Base-by-base conservation (phyloP, 495 filamentous ascomycete species). In the Podospora fimiseda region DNA sequence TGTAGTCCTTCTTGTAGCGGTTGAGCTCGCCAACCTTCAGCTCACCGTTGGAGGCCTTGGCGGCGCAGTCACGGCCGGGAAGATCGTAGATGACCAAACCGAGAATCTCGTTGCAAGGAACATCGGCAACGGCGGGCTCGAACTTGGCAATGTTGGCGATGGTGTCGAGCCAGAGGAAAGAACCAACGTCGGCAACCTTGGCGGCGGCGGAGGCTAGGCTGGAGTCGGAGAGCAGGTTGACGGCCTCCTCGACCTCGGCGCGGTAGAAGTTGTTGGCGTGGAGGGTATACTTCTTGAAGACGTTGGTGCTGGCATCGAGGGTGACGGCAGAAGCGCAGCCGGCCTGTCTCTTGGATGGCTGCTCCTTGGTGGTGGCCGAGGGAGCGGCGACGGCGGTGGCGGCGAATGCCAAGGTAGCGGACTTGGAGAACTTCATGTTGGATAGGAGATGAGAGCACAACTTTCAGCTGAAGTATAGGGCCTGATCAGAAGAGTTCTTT, bases 31-130 rank as follows among this genome's bases (percentile, higher is more conserved):
- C 81, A 67, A 85, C 78, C 16, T 77, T 73, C 43, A 84, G 81
- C 69, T 90, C 86, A 62, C 86, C 86, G 68, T 89, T 89, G 57
- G 85, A 88, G 23, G 85, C 85, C 66, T 81, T 74, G 50, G 86
- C 86, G 27, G 86, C 83, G 65, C 86, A 90, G 63, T 90, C 86
- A 70, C 86, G 83, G 55, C 85, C 85, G 38, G 85, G 86, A 37
- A 90, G 69, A 68, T 90, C 84, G 67, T 90, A 90, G 59, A 88
- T 80, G 61, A 90, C 86, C 52, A 84, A 76, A 60, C 82, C 82
- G 23, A 78, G 75, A 48, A 74, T 77, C 60, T 84, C 70, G 57
- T 77, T 61, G 60, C 74, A 69, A 43, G 78, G 70, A 51, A 84
- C 80, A 33, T 83, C 76, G 15, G 60, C 62, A 43, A 86, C 60